Evolutionary conservation across 345 rosid genomes (phyloP).

Genomic region (Turritis glabra): DNA sequence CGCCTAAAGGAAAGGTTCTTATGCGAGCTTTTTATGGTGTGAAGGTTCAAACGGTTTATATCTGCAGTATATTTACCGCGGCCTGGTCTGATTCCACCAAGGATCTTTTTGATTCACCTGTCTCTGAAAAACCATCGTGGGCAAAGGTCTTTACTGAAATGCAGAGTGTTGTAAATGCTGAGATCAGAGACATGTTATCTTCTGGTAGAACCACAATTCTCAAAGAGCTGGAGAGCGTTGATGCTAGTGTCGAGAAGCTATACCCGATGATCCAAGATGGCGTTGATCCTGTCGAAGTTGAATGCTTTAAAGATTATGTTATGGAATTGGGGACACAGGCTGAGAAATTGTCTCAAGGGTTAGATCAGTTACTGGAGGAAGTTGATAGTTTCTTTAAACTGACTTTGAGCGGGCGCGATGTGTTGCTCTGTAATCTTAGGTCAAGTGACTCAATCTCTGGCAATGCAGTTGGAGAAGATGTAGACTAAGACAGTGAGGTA

Average conservation of each 20-base stretch:
- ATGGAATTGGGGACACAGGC: constrained; percentile 44
- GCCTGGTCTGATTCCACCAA: constrained; percentile 70
- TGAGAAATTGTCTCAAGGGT: constrained; percentile 65
- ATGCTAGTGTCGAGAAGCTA: constrained; percentile 56
- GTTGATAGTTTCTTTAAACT: constrained; percentile 81
- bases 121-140: constrained; percentile 60
- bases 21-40: constrained; percentile 90
- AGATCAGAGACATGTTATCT: constrained; percentile 51
- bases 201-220: constrained; percentile 43
- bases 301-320: constrained; percentile 40
- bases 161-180: constrained; percentile 54
- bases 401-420: constrained; percentile 77
- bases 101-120: constrained; percentile 54
- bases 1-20: constrained; percentile 81
- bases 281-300: constrained; percentile 40
- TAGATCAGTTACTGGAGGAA: constrained; percentile 64
- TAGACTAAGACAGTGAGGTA: constrained; percentile 33
- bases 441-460: constrained; percentile 41
- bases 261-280: constrained; percentile 67
- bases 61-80: constrained; percentile 71
- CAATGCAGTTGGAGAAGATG: constrained; percentile 34
- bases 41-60: constrained; percentile 72
- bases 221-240: constrained; percentile 70
- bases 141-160: constrained; percentile 53
- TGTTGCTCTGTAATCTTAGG: constrained; percentile 80